These are phyloP conservation scores for Vigna reflexopilosa DNA, from an alignment of 306 rosid genomes.

Conservation along the genomic window DNA sequence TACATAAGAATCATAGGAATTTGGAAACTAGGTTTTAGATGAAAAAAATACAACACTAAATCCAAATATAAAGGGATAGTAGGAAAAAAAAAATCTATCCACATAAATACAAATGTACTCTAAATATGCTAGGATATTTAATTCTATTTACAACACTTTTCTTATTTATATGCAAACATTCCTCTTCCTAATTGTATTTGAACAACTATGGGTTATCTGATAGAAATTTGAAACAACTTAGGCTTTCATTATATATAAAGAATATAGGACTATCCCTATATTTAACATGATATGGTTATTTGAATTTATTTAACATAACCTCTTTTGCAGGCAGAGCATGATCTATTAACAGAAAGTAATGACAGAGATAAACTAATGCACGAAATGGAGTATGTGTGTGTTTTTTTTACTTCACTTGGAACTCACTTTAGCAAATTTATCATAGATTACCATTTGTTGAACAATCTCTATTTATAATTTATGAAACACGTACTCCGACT, in stretches of 20 bases:
- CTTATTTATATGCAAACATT: background rate
- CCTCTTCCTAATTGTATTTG: background rate
- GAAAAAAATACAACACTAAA: too few relatives aligned
- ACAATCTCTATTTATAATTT: background rate
- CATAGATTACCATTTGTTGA: background rate
- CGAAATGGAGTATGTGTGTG: slow-evolving; percentile 68
- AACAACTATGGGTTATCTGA: background rate
- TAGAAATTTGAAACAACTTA: background rate
- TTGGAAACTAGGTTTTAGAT: too few relatives aligned
- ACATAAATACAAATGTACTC: background rate
- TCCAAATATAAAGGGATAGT: background rate
- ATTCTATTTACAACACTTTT: background rate
- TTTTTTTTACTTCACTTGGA: slow-evolving; percentile 29
- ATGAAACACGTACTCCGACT: too few relatives aligned
- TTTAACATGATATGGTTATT: slow-evolving; percentile 23
- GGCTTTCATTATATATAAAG: background rate
- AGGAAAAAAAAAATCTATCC: background rate
- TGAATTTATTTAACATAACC: slow-evolving; percentile 35
- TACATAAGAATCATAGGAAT: too few relatives aligned
- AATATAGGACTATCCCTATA: background rate
- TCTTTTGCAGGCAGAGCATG: slow-evolving; percentile 77
- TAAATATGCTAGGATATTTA: background rate
- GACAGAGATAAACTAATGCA: slow-evolving; percentile 70
- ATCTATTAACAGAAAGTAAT: slow-evolving; percentile 59
- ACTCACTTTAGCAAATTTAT: slow-evolving; percentile 7